Evolutionary conservation across 208 protist species (phyloP), one percentile per base, ranked within the genome.

Genomic region (Leishmania mexicana): DNA sequence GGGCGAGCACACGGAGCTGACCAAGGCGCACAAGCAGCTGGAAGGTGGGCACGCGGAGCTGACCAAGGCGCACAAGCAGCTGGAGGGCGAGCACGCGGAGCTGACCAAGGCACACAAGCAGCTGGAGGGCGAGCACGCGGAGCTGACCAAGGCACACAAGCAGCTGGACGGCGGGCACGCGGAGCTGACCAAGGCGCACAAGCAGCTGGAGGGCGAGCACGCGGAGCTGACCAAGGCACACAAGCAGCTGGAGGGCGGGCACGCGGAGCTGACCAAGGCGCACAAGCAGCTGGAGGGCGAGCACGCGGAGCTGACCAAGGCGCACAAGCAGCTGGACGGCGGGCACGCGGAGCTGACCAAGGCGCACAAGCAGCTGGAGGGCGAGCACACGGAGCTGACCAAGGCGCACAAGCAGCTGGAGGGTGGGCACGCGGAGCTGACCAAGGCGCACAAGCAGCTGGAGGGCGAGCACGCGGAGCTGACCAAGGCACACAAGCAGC

Each of bases 11-110:
- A 53, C 91, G 86, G 64, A 76, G 96, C 40, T 28, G 57, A 31
- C 51, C 21, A 57, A 2, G 40, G 0, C 75, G 58, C 28, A 57
- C 75, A 5, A 47, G 57, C 17, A n/a, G 40, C 60, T 17, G 35
- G 75, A 92, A 72, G 38, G 89, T 90, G 54, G 85, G 85, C 71
- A 49, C 83, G 40, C 60, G 87, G 74, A 80, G 88, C 71, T 93
- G 91, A 47, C 76, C 80, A 3, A 89, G 95, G 79, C 83, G 88
- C 38, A 81, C 92, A 45, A 87, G 72, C 65, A 96, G 73, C 49
- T 64, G 73, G 49, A 62, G 49, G 73, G n/a, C 28, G 73, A 76
- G 49, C 73, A 76, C 73, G 73, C 73, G 73, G 49, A 76, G 47
- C 73, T 76, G 51, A 3, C 3, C 13, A 76, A 28, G 73, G 15